A percentile compares a stretch with the other conserved stretches of the same genome.
Conservation (phyloP, 2,329 filamentous ascomycete genomes). For the Ophiosphaerella korrae region DNA sequence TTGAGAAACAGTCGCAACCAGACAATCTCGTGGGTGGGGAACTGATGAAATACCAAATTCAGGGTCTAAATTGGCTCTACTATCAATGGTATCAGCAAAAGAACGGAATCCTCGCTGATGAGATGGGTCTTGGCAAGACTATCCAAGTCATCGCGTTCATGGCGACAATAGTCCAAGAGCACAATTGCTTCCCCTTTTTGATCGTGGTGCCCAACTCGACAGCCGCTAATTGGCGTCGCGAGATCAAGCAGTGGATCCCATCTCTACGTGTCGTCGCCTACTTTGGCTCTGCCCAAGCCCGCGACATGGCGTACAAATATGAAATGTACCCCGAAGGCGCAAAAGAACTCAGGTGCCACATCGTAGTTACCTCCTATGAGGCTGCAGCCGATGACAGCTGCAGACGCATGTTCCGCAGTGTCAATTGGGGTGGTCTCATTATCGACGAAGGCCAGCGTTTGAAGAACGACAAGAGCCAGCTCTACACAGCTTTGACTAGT, state of each 20-base stretch:
- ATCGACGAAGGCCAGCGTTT: slow-evolving; percentile 95
- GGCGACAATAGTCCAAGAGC: slow-evolving; percentile 65
- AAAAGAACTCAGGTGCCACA: slow-evolving; percentile 78
- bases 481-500: slow-evolving; percentile 75
- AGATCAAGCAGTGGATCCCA: slow-evolving; percentile 93
- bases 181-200: slow-evolving; percentile 86
- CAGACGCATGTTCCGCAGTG: slow-evolving; percentile 66
- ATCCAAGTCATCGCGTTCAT: slow-evolving; percentile 89
- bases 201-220: slow-evolving; percentile 94
- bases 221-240: slow-evolving; percentile 95
- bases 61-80: slow-evolving; percentile 93
- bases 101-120: slow-evolving; percentile 91
- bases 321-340: slow-evolving; percentile 77
- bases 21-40: slow-evolving; percentile 74
- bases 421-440: slow-evolving; percentile 85
- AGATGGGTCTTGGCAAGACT: slow-evolving; percentile 98
- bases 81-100: slow-evolving; percentile 83
- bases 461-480: slow-evolving; percentile 85
- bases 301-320: slow-evolving; percentile 76
- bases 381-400: slow-evolving; percentile 76
- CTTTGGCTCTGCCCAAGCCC: slow-evolving; percentile 76
- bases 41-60: slow-evolving; percentile 90
- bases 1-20: slow-evolving; percentile 75
- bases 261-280: slow-evolving; percentile 88
- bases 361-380: slow-evolving; percentile 95